Evolutionary conservation across 192 early-diverging fungal genomes (phyloP).

Genomic region (Umbelopsis sp.): DNA sequence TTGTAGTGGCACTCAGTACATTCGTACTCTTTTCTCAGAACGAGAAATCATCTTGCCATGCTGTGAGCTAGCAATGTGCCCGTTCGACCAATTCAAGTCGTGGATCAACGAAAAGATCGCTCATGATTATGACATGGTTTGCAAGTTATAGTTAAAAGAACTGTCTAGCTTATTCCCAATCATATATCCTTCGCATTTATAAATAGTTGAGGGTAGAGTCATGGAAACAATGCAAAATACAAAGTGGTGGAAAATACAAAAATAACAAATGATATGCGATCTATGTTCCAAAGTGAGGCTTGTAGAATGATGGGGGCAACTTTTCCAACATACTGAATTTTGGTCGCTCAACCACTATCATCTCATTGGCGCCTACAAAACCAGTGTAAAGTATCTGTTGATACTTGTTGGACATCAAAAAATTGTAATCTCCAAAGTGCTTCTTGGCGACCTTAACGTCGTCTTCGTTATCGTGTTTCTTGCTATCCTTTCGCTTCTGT

Average conservation of each 20-base stretch:
- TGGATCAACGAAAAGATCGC: background rate
- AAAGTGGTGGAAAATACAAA: background rate
- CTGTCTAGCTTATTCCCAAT: background rate
- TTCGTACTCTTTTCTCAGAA: background rate
- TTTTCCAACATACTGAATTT: conserved; percentile 75
- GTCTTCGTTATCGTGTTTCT: conserved; percentile 44
- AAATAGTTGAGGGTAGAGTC: background rate
- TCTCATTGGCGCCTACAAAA: conserved; percentile 68
- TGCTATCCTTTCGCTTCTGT: conserved; percentile 35
- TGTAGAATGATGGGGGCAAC: conserved; percentile 81
- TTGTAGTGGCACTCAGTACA: background rate
- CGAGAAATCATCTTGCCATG: background rate
- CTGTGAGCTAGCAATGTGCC: background rate
- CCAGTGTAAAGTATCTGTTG: conserved; percentile 81
- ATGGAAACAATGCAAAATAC: conserved; percentile 9
- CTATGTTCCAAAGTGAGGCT: conserved; percentile 83
- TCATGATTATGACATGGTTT: background rate
- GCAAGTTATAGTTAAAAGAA: background rate
- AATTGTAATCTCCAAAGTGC: conserved; percentile 56
- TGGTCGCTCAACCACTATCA: conserved; percentile 90
- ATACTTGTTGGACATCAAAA: conserved; percentile 78
- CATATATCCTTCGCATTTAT: background rate
- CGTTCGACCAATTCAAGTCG: background rate
- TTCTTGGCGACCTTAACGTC: conserved; percentile 45
- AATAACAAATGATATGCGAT: conserved; percentile 12